A percentile compares a stretch with the other conserved stretches of the same genome.
Conservation (phyloP, 2,329 filamentous ascomycete genomes). For the Colletotrichum lini region DNA sequence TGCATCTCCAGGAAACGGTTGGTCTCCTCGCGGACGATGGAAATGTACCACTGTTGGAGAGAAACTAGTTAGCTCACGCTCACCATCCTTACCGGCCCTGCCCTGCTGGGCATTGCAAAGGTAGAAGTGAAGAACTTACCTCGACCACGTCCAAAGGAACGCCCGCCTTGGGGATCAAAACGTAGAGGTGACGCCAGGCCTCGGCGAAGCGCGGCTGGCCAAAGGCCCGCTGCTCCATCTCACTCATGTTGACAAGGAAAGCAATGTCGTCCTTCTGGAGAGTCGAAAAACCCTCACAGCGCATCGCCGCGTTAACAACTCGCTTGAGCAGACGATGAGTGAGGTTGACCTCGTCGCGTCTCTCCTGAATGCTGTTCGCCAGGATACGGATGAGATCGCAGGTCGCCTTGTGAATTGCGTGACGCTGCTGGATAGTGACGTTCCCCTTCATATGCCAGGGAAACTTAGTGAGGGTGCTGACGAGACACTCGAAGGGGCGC, state of each 20-base stretch:
- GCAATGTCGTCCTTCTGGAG: slow-evolving; percentile 74
- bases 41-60: slow-evolving; percentile 67
- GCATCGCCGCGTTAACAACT: slow-evolving; percentile 66
- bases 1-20: slow-evolving; percentile 56
- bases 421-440: slow-evolving; percentile 72
- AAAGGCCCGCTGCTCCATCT: slow-evolving; percentile 54
- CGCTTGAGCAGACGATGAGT: slow-evolving; percentile 68
- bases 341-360: slow-evolving; percentile 60
- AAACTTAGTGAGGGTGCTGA: slow-evolving; percentile 74
- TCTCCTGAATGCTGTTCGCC: slow-evolving; percentile 46
- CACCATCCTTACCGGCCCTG: background rate
- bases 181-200: slow-evolving; percentile 67
- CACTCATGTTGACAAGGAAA: slow-evolving; percentile 55
- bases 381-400: slow-evolving; percentile 59
- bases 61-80: slow-evolving; percentile 38
- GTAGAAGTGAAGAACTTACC: slow-evolving; percentile 55
- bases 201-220: slow-evolving; percentile 64
- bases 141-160: slow-evolving; percentile 68
- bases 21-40: slow-evolving; percentile 68
- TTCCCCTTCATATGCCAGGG: slow-evolving; percentile 72
- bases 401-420: slow-evolving; percentile 66
- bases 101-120: slow-evolving; percentile 7
- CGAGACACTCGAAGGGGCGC: slow-evolving; percentile 75
- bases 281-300: slow-evolving; percentile 73
- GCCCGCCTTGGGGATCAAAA: slow-evolving; percentile 64